phyloP scores from a whole-genome alignment of 1,284 basidiomycete species.

The Golubevia sp. region DNA sequence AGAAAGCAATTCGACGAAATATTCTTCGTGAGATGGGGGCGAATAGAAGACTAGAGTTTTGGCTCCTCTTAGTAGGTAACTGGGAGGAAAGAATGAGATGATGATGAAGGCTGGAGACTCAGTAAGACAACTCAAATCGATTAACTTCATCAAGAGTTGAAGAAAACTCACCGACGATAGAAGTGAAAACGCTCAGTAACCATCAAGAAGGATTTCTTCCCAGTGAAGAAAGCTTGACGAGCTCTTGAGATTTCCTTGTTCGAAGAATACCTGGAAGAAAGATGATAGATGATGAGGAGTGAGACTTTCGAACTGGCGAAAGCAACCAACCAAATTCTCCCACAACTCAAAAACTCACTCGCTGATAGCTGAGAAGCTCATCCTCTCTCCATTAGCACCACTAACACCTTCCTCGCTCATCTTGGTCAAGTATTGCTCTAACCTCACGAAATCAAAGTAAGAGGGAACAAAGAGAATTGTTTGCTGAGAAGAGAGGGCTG shows the following conservation, averaged over 20 bases:
- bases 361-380: conserved; percentile 80
- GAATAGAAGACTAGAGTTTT: conserved; percentile 91
- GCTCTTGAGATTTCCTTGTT: conserved; percentile 92
- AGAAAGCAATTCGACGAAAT: conserved; percentile 84
- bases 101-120: background rate
- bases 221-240: conserved; percentile 87
- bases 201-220: conserved; percentile 82
- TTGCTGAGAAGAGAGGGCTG: conserved; percentile 85
- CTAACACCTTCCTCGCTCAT: conserved; percentile 63
- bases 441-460: conserved; percentile 93
- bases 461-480: conserved; percentile 89
- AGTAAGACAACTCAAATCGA: background rate
- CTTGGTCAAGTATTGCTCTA: conserved; percentile 84
- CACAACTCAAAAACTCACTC: conserved; percentile 70
- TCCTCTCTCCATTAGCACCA: conserved; percentile 23
- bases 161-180: conserved; percentile 76
- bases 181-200: conserved; percentile 98
- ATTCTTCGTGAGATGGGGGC: conserved; percentile 84
- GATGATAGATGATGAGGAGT: too few species aligned
- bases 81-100: conserved; percentile 47
- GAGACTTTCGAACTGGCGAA: background rate
- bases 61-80: conserved; percentile 88
- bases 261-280: conserved; percentile 76
- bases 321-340: conserved; percentile 1
- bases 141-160: conserved; percentile 15